These are phyloP conservation scores for Colletotrichum karsti DNA, from an alignment of 2,329 filamentous ascomycete species.

Conservation along the genomic window DNA sequence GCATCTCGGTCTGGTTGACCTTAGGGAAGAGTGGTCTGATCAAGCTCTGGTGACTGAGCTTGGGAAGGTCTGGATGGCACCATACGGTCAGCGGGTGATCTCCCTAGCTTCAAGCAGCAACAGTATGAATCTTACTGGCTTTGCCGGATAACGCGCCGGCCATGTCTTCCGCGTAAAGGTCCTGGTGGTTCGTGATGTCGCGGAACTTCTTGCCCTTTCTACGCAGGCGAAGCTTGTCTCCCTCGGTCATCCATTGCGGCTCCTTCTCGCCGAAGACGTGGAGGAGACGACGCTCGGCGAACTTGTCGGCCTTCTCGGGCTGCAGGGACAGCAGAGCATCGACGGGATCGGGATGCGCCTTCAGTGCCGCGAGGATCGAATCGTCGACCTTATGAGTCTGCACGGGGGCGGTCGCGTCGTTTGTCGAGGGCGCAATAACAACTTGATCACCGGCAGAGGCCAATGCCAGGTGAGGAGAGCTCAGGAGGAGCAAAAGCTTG, in stretches of 20 bases:
- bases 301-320: constrained; percentile 35
- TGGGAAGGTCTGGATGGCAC: constrained; percentile 38
- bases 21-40: constrained; percentile 65
- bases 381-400: constrained; percentile 28
- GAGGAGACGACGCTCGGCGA: constrained; percentile 62
- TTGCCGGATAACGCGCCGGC: constrained; percentile 35
- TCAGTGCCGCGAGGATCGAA: constrained; percentile 34
- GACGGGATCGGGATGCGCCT: constrained; percentile 38
- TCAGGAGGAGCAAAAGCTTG: constrained; percentile 17
- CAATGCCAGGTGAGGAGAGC: constrained; percentile 20
- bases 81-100: background rate
- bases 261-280: constrained; percentile 71
- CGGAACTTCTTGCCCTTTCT: constrained; percentile 75
- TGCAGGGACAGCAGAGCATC: constrained; percentile 37
- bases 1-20: constrained; percentile 72
- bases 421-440: background rate
- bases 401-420: background rate
- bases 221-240: constrained; percentile 76
- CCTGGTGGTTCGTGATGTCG: constrained; percentile 73
- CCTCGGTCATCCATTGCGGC: constrained; percentile 74
- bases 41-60: constrained; percentile 57
- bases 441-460: constrained; percentile 2
- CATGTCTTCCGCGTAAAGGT: constrained; percentile 49
- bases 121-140: constrained; percentile 34
- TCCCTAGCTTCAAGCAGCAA: too few species aligned